A percentile compares a stretch with the other conserved stretches of the same genome.
Conservation (phyloP, 352 stramenopile genomes). For the Pythium insidiosum region DNA sequence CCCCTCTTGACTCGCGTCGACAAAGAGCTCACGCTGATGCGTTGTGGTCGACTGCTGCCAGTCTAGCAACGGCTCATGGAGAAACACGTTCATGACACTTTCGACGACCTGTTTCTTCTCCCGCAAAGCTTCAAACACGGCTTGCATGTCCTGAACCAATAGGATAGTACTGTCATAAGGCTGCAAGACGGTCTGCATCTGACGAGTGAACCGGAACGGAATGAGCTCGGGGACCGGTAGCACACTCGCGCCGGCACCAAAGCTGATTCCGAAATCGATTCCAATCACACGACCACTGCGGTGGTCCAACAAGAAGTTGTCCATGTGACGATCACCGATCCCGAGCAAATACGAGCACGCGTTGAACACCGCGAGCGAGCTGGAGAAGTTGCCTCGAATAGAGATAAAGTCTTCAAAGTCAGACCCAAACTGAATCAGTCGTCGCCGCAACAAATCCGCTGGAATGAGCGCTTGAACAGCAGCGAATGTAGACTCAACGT, state of each 20-base stretch:
- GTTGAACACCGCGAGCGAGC: constrained; percentile 79
- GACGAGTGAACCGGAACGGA: constrained; percentile 83
- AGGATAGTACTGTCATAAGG: constrained; percentile 63
- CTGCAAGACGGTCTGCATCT: constrained; percentile 64
- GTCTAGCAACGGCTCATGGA: constrained; percentile 88
- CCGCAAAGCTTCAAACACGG: constrained; percentile 75
- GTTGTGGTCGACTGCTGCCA: constrained; percentile 76
- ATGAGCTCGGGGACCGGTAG: constrained; percentile 87
- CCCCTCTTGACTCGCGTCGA: constrained; percentile 1
- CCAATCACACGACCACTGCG: constrained; percentile 68
- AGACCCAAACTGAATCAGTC: constrained; percentile 60
- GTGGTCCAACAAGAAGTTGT: constrained; percentile 88
- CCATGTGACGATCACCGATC: constrained; percentile 88
- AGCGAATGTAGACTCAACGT: constrained; percentile 45
- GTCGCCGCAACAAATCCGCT: constrained; percentile 60
- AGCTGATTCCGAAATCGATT: constrained; percentile 91
- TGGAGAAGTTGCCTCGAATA: constrained; percentile 78
- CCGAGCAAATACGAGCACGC: constrained; percentile 85
- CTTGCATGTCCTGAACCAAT: constrained; percentile 76
- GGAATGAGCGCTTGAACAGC: constrained; percentile 63
- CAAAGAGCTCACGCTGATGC: constrained; percentile 52
- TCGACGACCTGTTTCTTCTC: constrained; percentile 77
- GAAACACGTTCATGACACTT: constrained; percentile 88
- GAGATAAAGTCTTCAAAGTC: constrained; percentile 79
- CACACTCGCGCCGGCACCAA: constrained; percentile 76